Evolutionary conservation across 2,329 filamentous ascomycete species (phyloP).

Genomic region (Thielaviopsis populi): DNA sequence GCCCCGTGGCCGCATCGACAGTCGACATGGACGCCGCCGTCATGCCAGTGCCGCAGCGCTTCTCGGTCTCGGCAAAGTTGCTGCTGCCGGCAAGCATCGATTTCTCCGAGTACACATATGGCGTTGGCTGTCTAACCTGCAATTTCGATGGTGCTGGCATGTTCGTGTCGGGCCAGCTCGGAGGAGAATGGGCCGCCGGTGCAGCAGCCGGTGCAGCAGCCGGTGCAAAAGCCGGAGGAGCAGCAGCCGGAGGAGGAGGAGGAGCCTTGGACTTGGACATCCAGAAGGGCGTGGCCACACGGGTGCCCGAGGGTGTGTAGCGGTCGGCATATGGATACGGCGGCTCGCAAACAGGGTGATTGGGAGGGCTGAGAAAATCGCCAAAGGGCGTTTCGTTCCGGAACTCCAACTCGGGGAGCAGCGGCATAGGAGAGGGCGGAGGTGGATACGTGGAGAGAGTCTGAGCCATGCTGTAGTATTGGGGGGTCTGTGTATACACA

Average conservation of each 20-base stretch:
- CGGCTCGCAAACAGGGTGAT: not conserved
- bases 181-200: not conserved
- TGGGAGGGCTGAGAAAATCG: not conserved
- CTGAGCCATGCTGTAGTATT: not conserved
- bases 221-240: not conserved
- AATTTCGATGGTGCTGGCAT: not conserved
- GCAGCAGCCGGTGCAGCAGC: not conserved
- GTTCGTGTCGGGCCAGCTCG: not conserved
- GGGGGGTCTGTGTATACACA: not conserved
- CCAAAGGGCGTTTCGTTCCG: not conserved
- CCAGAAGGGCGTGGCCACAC: not conserved
- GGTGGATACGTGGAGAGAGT: not conserved
- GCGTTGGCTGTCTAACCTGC: not conserved
- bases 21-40: not conserved
- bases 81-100: not conserved
- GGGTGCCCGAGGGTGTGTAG: not conserved
- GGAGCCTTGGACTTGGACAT: not conserved
- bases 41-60: not conserved
- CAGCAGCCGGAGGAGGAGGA: not conserved
- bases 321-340: not conserved
- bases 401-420: slow-evolving; percentile 2
- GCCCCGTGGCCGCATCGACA: not conserved
- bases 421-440: not conserved
- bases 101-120: not conserved
- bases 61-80: not conserved